Conservation (phyloP, 257 asterid genomes). For the Primulina huaijiensis region DNA sequence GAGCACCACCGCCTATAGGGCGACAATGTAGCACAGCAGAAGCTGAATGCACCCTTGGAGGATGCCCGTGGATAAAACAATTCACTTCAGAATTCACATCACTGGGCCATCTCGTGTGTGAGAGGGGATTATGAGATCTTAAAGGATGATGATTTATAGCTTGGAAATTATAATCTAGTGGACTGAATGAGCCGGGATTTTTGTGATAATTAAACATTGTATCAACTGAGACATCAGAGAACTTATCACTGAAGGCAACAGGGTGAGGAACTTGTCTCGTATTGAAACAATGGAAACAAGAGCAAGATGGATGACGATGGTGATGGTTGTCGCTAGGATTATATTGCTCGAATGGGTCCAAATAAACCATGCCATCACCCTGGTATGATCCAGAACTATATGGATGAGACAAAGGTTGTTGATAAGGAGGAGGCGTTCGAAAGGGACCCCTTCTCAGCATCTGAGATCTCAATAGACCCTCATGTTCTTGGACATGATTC, state of each 20-base stretch:
- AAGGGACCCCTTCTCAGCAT: conserved; percentile 42
- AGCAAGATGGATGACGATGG: conserved; percentile 75
- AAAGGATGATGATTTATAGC: conserved; percentile 30
- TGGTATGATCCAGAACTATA: conserved; percentile 42
- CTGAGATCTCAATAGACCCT: conserved; percentile 45
- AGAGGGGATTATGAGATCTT: conserved; percentile 36
- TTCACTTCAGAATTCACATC: conserved; percentile 55
- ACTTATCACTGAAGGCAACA: conserved; percentile 34
- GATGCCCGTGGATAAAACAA: conserved; percentile 33
- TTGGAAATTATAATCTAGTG: conserved; percentile 35
- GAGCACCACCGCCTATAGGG: conserved; percentile 87
- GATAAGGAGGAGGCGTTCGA: conserved; percentile 33
- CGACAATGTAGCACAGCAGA: conserved; percentile 38
- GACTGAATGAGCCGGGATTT: conserved; percentile 32
- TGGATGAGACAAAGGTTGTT: conserved; percentile 34
- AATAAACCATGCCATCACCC: conserved; percentile 36
- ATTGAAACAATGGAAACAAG: conserved; percentile 60
- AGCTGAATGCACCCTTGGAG: conserved; percentile 38
- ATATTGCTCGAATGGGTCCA: conserved; percentile 41
- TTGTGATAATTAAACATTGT: conserved; percentile 31
- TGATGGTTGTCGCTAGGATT: conserved; percentile 42
- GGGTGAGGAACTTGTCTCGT: conserved; percentile 36
- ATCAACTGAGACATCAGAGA: conserved; percentile 35
- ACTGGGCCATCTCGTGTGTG: conserved; percentile 49
- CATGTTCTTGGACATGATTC: conserved; percentile 36